Percentiles rank a stretch among this genome's conserved stretches.
Evolutionary conservation across 495 filamentous ascomycete species (phyloP).

Genomic region (Xylona heveae): DNA sequence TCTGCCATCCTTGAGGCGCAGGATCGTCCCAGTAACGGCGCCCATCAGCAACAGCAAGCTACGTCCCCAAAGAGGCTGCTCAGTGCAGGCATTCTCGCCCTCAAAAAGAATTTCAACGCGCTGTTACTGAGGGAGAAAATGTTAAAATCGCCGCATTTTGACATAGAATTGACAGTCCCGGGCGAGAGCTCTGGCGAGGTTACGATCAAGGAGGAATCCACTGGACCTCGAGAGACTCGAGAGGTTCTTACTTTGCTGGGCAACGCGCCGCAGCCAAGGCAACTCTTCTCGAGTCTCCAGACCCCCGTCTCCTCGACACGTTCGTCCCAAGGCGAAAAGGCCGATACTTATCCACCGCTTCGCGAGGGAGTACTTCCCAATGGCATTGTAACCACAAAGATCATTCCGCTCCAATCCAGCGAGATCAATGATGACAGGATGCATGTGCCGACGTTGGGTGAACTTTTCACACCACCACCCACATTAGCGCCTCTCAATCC

Average conservation of each 20-base stretch:
- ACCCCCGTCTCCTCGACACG: constrained; percentile 23
- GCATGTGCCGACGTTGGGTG: constrained; percentile 44
- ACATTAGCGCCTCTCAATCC: constrained; percentile 45
- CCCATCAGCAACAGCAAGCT: constrained; percentile 7
- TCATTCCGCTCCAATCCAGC: constrained; percentile 31
- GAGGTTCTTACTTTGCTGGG: constrained; percentile 48
- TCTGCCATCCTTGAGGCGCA: constrained; percentile 1
- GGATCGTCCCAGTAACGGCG: constrained; percentile 1
- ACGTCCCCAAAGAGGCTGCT: constrained; percentile 22
- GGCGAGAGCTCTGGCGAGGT: background rate
- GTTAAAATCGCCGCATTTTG: constrained; percentile 3
- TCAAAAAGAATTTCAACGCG: constrained; percentile 28
- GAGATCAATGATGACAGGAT: constrained; percentile 18
- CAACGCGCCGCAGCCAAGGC: constrained; percentile 46
- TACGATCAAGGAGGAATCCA: background rate
- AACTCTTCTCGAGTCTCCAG: constrained; percentile 68
- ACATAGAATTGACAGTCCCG: background rate
- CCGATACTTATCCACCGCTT: constrained; percentile 20
- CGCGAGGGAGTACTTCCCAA: constrained; percentile 46
- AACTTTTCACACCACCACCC: constrained; percentile 56
- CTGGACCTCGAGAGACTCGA: constrained; percentile 1
- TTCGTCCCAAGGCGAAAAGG: constrained; percentile 20
- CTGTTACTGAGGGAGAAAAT: constrained; percentile 22
- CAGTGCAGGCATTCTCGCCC: constrained; percentile 19
- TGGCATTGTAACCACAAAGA: constrained; percentile 47